These are phyloP conservation scores for Cetradonia linearis DNA, from an alignment of 495 filamentous ascomycete genomes.

Conservation along the genomic window DNA sequence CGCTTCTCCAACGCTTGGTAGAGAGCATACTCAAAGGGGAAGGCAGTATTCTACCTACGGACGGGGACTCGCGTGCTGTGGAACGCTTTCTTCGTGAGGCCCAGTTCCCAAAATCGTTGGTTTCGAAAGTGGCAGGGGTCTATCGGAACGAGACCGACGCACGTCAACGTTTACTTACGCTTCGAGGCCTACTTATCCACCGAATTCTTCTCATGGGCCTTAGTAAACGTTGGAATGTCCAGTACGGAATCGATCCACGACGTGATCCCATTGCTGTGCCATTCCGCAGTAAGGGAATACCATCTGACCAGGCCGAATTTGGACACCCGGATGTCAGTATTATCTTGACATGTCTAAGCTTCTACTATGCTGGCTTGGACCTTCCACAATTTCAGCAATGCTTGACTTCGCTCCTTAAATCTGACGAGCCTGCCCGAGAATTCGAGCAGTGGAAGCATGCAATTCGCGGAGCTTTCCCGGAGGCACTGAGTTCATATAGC, in stretches of 20 bases:
- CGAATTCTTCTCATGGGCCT: conserved; percentile 48
- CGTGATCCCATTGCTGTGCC: conserved; percentile 51
- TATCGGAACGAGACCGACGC: conserved; percentile 31
- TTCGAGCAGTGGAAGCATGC: conserved; percentile 45
- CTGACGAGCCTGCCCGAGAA: conserved; percentile 45
- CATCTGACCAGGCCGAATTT: conserved; percentile 55
- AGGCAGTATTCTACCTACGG: conserved; percentile 10
- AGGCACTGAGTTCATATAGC: conserved; percentile 36
- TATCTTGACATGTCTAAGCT: conserved; percentile 54
- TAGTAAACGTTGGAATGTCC: conserved; percentile 54
- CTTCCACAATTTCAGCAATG: conserved; percentile 41
- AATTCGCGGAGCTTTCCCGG: conserved; percentile 28
- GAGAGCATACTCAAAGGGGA: conserved; percentile 16
- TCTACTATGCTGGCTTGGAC: conserved; percentile 56
- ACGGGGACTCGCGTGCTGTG: conserved; percentile 3
- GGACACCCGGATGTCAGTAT: conserved; percentile 65
- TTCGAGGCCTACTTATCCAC: conserved; percentile 50
- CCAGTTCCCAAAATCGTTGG: not conserved
- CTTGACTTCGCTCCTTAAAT: conserved; percentile 42
- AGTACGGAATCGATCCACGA: conserved; percentile 46
- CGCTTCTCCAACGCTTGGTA: conserved; percentile 24
- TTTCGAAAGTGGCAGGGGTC: conserved; percentile 8
- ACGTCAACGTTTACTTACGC: conserved; percentile 39
- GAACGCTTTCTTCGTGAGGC: conserved; percentile 13
- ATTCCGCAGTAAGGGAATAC: conserved; percentile 59